Base-by-base conservation (phyloP, 2,329 filamentous ascomycete genomes). In the Talaromyces sp. region DNA sequence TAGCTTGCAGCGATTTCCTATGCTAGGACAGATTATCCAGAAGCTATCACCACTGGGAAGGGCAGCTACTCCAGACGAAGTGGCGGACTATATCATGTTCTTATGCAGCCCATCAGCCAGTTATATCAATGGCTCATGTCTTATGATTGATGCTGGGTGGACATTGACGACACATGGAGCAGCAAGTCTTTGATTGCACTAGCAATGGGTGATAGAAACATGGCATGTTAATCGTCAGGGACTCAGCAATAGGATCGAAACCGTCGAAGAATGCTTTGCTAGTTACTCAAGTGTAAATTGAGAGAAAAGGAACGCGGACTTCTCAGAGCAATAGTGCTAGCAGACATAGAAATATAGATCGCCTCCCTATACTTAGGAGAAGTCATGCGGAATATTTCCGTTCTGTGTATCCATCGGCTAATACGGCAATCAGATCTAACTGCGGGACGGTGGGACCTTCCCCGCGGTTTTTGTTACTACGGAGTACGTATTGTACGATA, bases 61-160 rank as follows among this genome's bases (percentile, higher is more conserved):
- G 36, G 53, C 31, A 22, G 53, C 40, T 7, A 28, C 45, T 25
- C 35, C 28, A 6, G 53, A 55, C 17, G 40, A 55, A 36, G 53
- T 46, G 15, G 37, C 53, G 3, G 40, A 55, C 36, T 39, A 39
- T 7, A 37, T 55, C 43, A n/a, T 39, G 17, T 55, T 55, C 22
- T 36, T 55, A n/a, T 46, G 39, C 19, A 55, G 53, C 40, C 4
- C 36, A 25, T 39, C 31, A 46, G 53, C 53, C 4, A 46, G 39
- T n/a, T 55, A 46, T 25, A 55, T 55, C 15, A 55, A 55, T 45
- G 53, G 53, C 10, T 46, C 53, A 45, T 46, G 53, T 28, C 21
- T 46, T 10, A n/a, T 46, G 21, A 46, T 55, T 25, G 53, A 55
- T 25, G 28, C n/a, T 7, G 53, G 37, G 5, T n/a, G n/a, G 41